These are phyloP conservation scores for Termitomyces sp. DNA, from an alignment of 768 basidiomycete genomes.

Conservation along the genomic window DNA sequence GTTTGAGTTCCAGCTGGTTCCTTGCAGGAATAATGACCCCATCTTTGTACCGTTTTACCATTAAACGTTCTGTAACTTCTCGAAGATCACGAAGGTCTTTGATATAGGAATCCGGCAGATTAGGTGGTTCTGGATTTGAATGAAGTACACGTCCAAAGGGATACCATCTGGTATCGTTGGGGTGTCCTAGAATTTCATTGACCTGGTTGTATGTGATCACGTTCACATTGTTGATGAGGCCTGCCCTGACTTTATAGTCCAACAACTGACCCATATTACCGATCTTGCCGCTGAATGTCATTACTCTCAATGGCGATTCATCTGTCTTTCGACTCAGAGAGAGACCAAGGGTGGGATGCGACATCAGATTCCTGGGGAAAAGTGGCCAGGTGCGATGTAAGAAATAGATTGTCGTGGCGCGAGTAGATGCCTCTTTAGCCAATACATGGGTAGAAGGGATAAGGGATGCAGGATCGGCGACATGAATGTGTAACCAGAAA, in stretches of 20 bases:
- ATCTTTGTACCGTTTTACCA: conserved; percentile 14
- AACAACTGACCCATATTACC: conserved; percentile 57
- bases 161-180: conserved; percentile 15
- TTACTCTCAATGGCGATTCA: conserved; percentile 46
- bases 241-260: conserved; percentile 69
- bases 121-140: background rate
- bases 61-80: conserved; percentile 11
- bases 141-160: conserved; percentile 41
- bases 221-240: conserved; percentile 67
- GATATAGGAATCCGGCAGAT: conserved; percentile 19
- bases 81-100: conserved; percentile 28
- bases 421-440: conserved; percentile 51
- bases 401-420: conserved; percentile 59
- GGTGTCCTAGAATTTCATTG: conserved; percentile 44
- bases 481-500: conserved; percentile 85
- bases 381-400: conserved; percentile 63
- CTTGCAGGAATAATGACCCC: conserved; percentile 21
- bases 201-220: conserved; percentile 65
- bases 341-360: conserved; percentile 36
- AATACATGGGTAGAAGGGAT: conserved; percentile 70
- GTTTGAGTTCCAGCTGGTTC: conserved; percentile 22
- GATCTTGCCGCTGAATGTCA: conserved; percentile 81
- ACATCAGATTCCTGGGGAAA: conserved; percentile 59
- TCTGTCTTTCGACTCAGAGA: conserved; percentile 33
- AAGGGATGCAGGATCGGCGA: conserved; percentile 86